A percentile compares a stretch with the other conserved stretches of the same genome.
These are phyloP conservation scores for Starmerella roubikii DNA, from an alignment of 805 yeast genomes.

Conservation along the genomic window DNA sequence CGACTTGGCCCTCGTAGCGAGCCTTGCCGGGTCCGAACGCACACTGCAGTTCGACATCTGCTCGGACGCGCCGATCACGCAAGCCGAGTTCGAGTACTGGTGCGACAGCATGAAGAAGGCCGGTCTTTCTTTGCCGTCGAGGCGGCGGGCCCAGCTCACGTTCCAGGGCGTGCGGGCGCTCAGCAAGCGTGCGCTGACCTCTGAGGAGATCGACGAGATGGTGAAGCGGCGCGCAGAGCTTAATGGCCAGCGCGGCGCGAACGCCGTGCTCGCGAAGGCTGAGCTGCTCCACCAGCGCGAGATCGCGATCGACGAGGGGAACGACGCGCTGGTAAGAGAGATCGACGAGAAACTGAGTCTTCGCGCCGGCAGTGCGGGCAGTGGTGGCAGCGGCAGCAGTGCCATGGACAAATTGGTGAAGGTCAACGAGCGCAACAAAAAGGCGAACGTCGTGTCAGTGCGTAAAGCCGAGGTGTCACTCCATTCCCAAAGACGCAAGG, in stretches of 20 bases:
- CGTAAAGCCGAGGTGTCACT: slow-evolving; percentile 66
- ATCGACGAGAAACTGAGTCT: slow-evolving; percentile 25
- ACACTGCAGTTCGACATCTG: slow-evolving; percentile 65
- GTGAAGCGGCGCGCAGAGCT: slow-evolving; percentile 57
- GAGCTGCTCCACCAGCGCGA: slow-evolving; percentile 58
- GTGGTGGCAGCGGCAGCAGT: neutral
- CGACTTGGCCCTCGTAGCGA: slow-evolving; percentile 49
- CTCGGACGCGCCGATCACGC: slow-evolving; percentile 61
- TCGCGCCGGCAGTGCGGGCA: neutral
- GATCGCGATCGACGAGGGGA: slow-evolving; percentile 45
- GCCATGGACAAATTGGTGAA: slow-evolving; percentile 7
- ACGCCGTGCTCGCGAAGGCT: slow-evolving; percentile 64
- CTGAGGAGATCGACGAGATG: slow-evolving; percentile 61
- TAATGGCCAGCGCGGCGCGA: slow-evolving; percentile 48
- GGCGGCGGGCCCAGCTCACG: slow-evolving; percentile 52
- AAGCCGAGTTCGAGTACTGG: slow-evolving; percentile 64
- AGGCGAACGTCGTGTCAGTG: slow-evolving; percentile 59
- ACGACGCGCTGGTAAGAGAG: slow-evolving; percentile 23
- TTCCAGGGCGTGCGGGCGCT: slow-evolving; percentile 47
- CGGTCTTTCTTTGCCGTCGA: slow-evolving; percentile 44
- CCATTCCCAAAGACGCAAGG: slow-evolving; percentile 38
- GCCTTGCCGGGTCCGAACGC: slow-evolving; percentile 69
- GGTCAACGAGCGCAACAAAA: slow-evolving; percentile 79
- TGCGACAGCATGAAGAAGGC: slow-evolving; percentile 45
- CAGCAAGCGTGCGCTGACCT: slow-evolving; percentile 52